These are phyloP conservation scores for Trametes cubensis DNA, from an alignment of 768 basidiomycete genomes.

Conservation along the genomic window DNA sequence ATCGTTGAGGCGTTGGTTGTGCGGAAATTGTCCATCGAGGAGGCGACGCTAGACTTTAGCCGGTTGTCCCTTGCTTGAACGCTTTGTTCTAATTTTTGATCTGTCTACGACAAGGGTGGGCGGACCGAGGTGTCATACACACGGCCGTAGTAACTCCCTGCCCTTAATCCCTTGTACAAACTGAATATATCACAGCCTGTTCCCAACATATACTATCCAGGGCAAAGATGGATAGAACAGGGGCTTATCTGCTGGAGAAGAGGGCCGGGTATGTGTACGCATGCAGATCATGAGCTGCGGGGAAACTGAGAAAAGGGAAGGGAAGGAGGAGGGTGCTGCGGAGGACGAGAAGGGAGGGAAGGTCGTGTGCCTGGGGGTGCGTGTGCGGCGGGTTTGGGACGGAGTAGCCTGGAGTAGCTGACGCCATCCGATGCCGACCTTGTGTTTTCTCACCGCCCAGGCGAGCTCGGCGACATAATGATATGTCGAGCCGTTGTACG, in stretches of 20 bases:
- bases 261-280: not conserved
- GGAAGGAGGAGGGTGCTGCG: not conserved
- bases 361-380: conserved; percentile 6
- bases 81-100: too few species aligned
- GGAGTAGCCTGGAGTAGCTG: not conserved
- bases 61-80: conserved; percentile 27
- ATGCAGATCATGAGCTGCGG: conserved; percentile 64
- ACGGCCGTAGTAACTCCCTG: too few species aligned
- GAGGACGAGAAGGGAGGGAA: conserved; percentile 1
- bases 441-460: conserved; percentile 2
- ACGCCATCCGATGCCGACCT: conserved; percentile 1
- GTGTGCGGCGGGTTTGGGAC: not conserved
- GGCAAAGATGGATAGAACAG: too few species aligned
- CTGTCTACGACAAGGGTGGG: not conserved
- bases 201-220: not conserved
- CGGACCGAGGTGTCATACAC: not conserved
- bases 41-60: conserved; percentile 75
- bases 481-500: not conserved
- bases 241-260: conserved; percentile 1
- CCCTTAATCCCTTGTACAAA: too few species aligned
- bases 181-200: not conserved
- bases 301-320: not conserved
- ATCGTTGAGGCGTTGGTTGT: conserved; percentile 85
- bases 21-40: conserved; percentile 73
- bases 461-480: not conserved